Conservation (phyloP, 1,284 basidiomycete species). For the Heterobasidion irregulare region DNA sequence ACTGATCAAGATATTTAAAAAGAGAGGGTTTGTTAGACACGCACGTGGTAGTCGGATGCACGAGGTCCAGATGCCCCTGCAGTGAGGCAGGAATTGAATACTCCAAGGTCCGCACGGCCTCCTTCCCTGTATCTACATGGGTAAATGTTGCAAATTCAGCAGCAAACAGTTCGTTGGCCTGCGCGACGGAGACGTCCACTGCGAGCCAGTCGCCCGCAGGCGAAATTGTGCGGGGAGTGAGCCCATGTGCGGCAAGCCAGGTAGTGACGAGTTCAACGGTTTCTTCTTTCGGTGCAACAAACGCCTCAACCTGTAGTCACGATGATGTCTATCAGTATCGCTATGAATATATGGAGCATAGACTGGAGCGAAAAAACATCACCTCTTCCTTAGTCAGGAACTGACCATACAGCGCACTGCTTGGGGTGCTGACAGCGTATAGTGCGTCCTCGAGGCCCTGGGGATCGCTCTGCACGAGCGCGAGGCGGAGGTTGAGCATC, state of each 20-base stretch:
- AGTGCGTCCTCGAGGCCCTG: conserved; percentile 22
- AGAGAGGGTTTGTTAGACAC: background rate
- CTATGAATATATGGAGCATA: background rate
- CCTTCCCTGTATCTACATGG: conserved; percentile 17
- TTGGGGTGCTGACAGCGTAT: conserved; percentile 21
- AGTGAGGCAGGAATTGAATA: conserved; percentile 22
- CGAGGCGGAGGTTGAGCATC: conserved; percentile 16
- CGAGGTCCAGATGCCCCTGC: conserved; percentile 15
- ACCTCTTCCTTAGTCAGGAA: conserved; percentile 24
- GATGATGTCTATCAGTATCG: no score
- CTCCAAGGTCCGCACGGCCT: conserved; percentile 20
- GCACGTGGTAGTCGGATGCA: conserved; percentile 17
- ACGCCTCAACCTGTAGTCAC: conserved; percentile 23
- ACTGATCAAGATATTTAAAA: background rate
- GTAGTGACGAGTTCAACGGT: conserved; percentile 19
- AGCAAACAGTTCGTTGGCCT: conserved; percentile 22
- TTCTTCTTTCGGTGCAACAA: conserved; percentile 23
- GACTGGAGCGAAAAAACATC: background rate
- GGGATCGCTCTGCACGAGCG: conserved; percentile 16
- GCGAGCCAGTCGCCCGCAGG: conserved; percentile 18
- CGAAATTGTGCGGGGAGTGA: conserved; percentile 15
- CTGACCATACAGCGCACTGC: conserved; percentile 20
- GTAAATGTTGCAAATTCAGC: conserved; percentile 23
- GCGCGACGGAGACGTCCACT: conserved; percentile 15
- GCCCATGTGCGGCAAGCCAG: conserved; percentile 21